Conservation (phyloP, 768 basidiomycete genomes). For the Rhizopogon roseolus region DNA sequence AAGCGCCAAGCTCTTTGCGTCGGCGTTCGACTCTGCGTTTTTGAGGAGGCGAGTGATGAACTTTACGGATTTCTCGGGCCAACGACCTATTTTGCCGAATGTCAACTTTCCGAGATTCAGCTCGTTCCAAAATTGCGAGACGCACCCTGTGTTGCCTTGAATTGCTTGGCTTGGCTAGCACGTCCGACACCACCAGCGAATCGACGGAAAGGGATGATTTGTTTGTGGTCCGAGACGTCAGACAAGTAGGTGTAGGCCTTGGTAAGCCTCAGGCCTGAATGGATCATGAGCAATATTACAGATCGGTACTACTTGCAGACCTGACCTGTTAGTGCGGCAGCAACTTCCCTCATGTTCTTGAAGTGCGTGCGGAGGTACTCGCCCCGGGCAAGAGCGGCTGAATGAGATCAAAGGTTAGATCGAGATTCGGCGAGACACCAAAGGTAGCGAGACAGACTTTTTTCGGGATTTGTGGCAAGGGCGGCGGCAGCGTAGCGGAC, state of each 20-base stretch:
- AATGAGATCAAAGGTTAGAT: slow-evolving; percentile 13
- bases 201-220: slow-evolving; percentile 93
- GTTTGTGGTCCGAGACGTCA: slow-evolving; percentile 95
- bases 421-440: background rate
- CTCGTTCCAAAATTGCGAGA: slow-evolving; percentile 9
- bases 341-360: slow-evolving; percentile 99
- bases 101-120: background rate
- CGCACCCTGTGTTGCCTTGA: slow-evolving; percentile 93
- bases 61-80: slow-evolving; percentile 98
- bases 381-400: slow-evolving; percentile 89
- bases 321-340: slow-evolving; percentile 84
- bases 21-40: slow-evolving; percentile 99
- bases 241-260: slow-evolving; percentile 95
- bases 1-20: slow-evolving; percentile 91
- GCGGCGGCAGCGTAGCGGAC: slow-evolving; percentile 93
- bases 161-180: slow-evolving; percentile 92
- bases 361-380: slow-evolving; percentile 99
- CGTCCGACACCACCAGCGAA: slow-evolving; percentile 95
- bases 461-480: slow-evolving; percentile 90
- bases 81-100: slow-evolving; percentile 67
- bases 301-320: slow-evolving; percentile 14
- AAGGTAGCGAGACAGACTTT: slow-evolving; percentile 53
- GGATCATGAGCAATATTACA: background rate
- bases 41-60: slow-evolving; percentile 93
- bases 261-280: slow-evolving; percentile 79